Evolutionary conservation across 148 eudicot species (phyloP), one percentile per base, ranked within the genome.

Genomic region (Vaccinium myrtillus): DNA sequence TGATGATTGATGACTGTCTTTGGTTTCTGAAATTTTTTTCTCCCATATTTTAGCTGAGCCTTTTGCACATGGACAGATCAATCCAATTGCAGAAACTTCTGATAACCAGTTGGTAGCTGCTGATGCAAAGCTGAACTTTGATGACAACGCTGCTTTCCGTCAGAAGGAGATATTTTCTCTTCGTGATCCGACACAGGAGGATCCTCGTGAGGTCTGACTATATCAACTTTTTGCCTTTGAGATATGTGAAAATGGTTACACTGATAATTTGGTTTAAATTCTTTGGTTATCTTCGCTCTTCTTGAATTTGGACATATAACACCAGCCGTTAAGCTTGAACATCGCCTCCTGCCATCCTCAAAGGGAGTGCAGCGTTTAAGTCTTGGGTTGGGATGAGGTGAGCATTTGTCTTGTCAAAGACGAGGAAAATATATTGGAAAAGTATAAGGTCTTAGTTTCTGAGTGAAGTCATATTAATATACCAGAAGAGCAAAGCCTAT

Each of bases 121-220:
- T 84, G 99, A 97, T 90, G 99, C 99, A 75, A 97, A 97, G 88
- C 87, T 97, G 81, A 97, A 97, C 84, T 97, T 97, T 89, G 98
- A 97, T 87, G 99, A 97, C 87, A 97, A 97, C 90, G 98, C 99
- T 89, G 96, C 93, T 78, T 97, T 88, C 84, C 96, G 99, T 53
- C 98, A 92, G 84, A 95, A 97, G 87, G 99, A 95, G 80, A 94
- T 95, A 69, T 97, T 97, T 93, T 89, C 94, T 89, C 92, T 95
- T 77, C 98, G 98, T 71, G 99, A 97, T 90, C 94, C 96, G 58
- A 87, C 98, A 23, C 98, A 95, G 82, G 98, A 97, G 85, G 99
- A 97, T 89, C 98, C 98, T 87, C 98, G 98, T 75, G 98, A 95
- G 98, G 99, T 95, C 82, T 65, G 89, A 13, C 51, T 81, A 51